Conservation (phyloP, 208 protist genomes). For the Leishmania gerbilli region DNA sequence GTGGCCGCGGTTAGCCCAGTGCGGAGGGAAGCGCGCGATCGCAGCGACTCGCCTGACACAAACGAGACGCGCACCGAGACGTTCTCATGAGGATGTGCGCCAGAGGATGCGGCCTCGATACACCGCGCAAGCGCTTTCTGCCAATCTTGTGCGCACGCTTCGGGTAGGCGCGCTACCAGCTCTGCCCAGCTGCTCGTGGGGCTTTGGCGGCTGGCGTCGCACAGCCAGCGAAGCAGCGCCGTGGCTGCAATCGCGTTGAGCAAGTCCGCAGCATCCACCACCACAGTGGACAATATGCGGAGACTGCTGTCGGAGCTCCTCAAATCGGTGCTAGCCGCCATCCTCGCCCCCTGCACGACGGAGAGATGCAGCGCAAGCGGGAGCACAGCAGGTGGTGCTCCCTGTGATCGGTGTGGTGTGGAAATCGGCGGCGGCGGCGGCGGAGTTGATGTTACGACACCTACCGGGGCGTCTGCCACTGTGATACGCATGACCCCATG, state of each 20-base stretch:
- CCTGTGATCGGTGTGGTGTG: not conserved
- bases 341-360: not conserved
- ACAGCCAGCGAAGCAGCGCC: constrained; percentile 24
- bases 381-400: not conserved
- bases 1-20: not conserved
- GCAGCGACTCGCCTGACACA: not conserved
- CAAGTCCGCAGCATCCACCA: constrained; percentile 21
- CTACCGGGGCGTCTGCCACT: not conserved
- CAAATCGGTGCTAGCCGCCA: not conserved
- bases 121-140: constrained; percentile 3
- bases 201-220: constrained; percentile 15
- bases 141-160: constrained; percentile 17
- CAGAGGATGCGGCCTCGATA: not conserved
- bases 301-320: not conserved
- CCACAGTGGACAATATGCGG: not conserved
- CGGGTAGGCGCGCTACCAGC: constrained; percentile 8
- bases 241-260: constrained; percentile 13
- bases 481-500: not conserved
- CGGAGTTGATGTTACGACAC: not conserved
- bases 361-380: constrained; percentile 9
- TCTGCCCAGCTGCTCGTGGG: constrained; percentile 28
- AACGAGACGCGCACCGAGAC: not conserved
- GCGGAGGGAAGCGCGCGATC: not conserved
- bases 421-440: not conserved
- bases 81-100: not conserved